These are phyloP conservation scores for Tricholoma saponaceum DNA, from an alignment of 768 basidiomycete species.

Conservation along the genomic window DNA sequence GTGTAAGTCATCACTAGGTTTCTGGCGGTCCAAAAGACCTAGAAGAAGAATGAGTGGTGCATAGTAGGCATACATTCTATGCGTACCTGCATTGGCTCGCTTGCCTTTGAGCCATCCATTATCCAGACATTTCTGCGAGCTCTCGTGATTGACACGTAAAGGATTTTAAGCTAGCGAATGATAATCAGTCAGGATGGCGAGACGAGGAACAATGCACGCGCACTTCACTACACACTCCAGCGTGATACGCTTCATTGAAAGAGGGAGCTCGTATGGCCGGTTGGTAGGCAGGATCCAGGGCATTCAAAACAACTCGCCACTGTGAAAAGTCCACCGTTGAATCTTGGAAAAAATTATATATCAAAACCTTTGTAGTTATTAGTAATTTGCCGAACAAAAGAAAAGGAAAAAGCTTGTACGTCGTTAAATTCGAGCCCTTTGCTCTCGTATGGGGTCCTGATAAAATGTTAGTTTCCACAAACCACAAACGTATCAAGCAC, in stretches of 20 bases:
- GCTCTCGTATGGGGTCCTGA: conserved; percentile 55
- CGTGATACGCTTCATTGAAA: conserved; percentile 50
- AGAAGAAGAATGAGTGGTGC: not conserved
- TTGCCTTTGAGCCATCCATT: conserved; percentile 54
- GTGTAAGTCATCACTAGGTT: conserved; percentile 43
- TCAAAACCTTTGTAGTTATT: conserved; percentile 45
- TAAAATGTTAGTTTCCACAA: not conserved
- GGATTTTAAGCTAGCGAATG: conserved; percentile 49
- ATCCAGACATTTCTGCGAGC: conserved; percentile 71
- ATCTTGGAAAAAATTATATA: conserved; percentile 74
- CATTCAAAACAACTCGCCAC: conserved; percentile 47
- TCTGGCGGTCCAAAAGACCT: conserved; percentile 51
- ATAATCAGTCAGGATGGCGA: not conserved
- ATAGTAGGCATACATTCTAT: not conserved
- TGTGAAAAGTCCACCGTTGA: conserved; percentile 46
- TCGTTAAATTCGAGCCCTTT: conserved; percentile 69
- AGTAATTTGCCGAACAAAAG: not conserved
- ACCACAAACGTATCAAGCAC: conserved; percentile 11
- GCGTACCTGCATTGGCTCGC: conserved; percentile 56
- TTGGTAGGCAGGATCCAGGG: conserved; percentile 18
- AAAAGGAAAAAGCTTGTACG: conserved; percentile 24
- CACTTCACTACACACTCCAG: conserved; percentile 53
- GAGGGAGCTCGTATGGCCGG: conserved; percentile 29
- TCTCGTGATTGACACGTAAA: conserved; percentile 70
- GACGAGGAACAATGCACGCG: not conserved